These are phyloP conservation scores for Acrodontium crateriforme DNA, from an alignment of 2,329 filamentous ascomycete genomes.

Conservation along the genomic window DNA sequence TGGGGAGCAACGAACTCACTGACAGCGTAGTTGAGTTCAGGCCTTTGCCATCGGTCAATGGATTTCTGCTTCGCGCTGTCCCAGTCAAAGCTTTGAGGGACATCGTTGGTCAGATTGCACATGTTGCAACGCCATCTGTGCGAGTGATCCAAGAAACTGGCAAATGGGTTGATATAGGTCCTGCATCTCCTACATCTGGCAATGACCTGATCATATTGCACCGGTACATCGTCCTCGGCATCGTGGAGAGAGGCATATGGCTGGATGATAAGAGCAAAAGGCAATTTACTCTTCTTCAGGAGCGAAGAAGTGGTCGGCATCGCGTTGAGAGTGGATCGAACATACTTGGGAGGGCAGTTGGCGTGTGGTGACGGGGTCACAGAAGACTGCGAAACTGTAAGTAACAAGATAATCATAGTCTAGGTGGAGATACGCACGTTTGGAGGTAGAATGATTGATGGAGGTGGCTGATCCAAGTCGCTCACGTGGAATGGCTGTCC, in stretches of 20 bases:
- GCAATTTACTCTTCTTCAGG: constrained; percentile 91
- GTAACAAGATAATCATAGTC: constrained; percentile 2
- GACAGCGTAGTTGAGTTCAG: constrained; percentile 90
- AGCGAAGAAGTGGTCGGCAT: constrained; percentile 85
- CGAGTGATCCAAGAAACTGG: constrained; percentile 89
- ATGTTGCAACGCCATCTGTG: constrained; percentile 99
- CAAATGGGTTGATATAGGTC: constrained; percentile 96
- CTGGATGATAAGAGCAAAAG: constrained; percentile 90
- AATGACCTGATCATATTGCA: constrained; percentile 94
- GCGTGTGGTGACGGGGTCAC: constrained; percentile 82
- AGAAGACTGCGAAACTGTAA: constrained; percentile 46
- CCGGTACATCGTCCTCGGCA: constrained; percentile 75
- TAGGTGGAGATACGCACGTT: constrained; percentile 51
- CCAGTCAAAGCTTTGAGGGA: constrained; percentile 99
- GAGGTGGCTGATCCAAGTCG: constrained; percentile 82
- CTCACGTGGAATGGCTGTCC: constrained; percentile 88
- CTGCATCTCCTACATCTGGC: constrained; percentile 89
- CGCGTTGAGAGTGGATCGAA: constrained; percentile 88
- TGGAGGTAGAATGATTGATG: constrained; percentile 76
- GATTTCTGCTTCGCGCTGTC: constrained; percentile 82
- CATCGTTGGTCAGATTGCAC: constrained; percentile 97
- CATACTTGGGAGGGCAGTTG: constrained; percentile 87
- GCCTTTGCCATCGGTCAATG: constrained; percentile 79
- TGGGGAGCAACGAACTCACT: constrained; percentile 96
- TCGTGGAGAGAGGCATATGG: constrained; percentile 90